Evolutionary conservation across 2,329 filamentous ascomycete species (phyloP), one percentile per base, ranked within the genome.

Genomic region (Alternaria alternata): DNA sequence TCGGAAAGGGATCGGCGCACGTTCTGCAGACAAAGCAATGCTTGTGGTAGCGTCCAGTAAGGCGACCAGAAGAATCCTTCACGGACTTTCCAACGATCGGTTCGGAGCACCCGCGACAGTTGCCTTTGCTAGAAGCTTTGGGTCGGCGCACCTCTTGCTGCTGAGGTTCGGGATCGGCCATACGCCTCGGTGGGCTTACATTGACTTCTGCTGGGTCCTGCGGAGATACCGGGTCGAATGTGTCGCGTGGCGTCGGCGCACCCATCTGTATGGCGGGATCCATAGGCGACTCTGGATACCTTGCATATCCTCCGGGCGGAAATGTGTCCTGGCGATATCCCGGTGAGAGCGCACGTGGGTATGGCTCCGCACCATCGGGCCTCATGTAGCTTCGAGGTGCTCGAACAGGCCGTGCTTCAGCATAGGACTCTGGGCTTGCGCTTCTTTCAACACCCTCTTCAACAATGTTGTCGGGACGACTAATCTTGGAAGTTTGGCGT

Each of bases 41-140:
- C 78, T 96, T 96, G 83, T 99, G 95, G 78, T 97, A 99, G 64
- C 93, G 90, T 9, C 95, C 95, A 0, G 92, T 96, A 24, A 99
- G 83, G 24, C 94, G 89, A 16, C 95, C 95, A 70, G 97, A 95
- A 0, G 93, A 93, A 14, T 93, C 96, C 34, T 94, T 96, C 59
- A 99, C 89, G 1, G 93, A 97, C 80, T 97, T 98, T 20, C 93
- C 94, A 44, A 88, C 87, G 70, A 99, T 98, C 7, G 85, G 82
- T 46, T 90, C 82, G 4, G 87, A 84, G 78, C 95, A 99, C 1
- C 92, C 91, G 72, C 93, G 92, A 81, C 95, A 99, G 63, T 87
- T 88, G 3, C 92, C 92, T 57, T 92, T 90, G 16, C 85, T 85
- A 1, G 82, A 77, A 11, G 79, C 80, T 30, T 66, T 67, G 18